Conservation (phyloP, 345 rosid species). For the Leavenworthia alabamica region DNA sequence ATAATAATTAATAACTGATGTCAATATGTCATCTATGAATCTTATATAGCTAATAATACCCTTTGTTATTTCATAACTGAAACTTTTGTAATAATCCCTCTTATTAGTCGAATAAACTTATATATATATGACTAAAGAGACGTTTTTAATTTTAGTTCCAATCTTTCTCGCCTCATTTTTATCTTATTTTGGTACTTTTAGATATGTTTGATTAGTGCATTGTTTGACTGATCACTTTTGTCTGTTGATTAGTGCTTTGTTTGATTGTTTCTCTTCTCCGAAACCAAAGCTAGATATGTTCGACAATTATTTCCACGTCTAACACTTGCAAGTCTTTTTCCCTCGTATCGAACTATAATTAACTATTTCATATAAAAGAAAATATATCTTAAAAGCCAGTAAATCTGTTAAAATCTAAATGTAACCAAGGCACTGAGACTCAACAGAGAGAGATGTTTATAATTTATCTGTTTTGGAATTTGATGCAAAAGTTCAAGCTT, state of each 20-base stretch:
- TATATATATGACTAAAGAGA: neutral
- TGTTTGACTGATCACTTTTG: no score
- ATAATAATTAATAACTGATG: neutral
- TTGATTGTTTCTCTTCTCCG: no score
- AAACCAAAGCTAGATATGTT: no score
- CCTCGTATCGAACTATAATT: no score
- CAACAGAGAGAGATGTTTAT: neutral
- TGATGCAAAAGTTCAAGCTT: conserved; percentile 6
- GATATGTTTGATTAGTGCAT: neutral
- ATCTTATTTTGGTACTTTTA: neutral
- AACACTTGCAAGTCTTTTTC: no score
- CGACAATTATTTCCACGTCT: no score
- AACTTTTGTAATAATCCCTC: neutral
- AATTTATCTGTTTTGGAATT: neutral
- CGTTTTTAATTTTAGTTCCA: neutral
- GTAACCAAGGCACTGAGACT: neutral
- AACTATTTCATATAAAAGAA: no score
- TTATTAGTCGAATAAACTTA: neutral
- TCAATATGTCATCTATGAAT: neutral
- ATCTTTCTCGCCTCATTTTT: neutral
- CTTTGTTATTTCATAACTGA: neutral
- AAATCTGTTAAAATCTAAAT: no score
- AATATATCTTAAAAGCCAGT: no score
- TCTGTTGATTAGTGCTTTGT: no score
- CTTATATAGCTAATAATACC: neutral